Base-by-base conservation (phyloP, 768 basidiomycete genomes). In the Panaeolus cyanescens region DNA sequence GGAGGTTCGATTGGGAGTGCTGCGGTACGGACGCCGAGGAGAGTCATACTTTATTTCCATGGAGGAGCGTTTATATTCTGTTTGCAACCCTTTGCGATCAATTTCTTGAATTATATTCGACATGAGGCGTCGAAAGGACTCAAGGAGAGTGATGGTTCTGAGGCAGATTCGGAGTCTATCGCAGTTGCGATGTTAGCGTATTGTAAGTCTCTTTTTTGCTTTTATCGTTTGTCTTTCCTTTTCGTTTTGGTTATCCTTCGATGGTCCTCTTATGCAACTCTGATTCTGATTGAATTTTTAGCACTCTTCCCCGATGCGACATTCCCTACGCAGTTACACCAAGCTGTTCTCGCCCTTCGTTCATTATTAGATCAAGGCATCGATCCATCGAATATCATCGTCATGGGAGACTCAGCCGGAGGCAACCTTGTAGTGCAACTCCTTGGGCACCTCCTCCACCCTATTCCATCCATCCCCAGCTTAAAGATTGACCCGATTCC, bases 321-420 rank as follows among this genome's bases (percentile, higher is more conserved):
- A 9, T 80, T 79, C 65, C 79, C 79, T 5, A 72, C 69, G 0
- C 77, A 73, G 39, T 70, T 78, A 6, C 67, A 64, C 17, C 77
- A 79, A 59, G 65, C 71, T 0, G 54, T 67, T 2, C 50, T 65
- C 5, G 77, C 73, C 4, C 59, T 79, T 12, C 59, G 74, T 25
- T 72, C 75, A 59, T 68, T 79, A 12, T 39, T 75, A 32, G 62
- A 67, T 28, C 59, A 62, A 5, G 77, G 75, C 9, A 64, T 77
- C 7, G 56, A 65, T 8, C 75, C 76, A 9, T 61, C 64, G 33
- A 70, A 78, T 60, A 64, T 79, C 19, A 68, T 74, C 40, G 56
- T 80, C 15, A 72, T 70, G 8, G 76, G 77, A 19, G 79, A 80
- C 64, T 80, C 79, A 12, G 80, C 80, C 10, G 80, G 80, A 8